These are phyloP conservation scores for Lactarius indigo DNA, from an alignment of 768 basidiomycete species.

Conservation along the genomic window DNA sequence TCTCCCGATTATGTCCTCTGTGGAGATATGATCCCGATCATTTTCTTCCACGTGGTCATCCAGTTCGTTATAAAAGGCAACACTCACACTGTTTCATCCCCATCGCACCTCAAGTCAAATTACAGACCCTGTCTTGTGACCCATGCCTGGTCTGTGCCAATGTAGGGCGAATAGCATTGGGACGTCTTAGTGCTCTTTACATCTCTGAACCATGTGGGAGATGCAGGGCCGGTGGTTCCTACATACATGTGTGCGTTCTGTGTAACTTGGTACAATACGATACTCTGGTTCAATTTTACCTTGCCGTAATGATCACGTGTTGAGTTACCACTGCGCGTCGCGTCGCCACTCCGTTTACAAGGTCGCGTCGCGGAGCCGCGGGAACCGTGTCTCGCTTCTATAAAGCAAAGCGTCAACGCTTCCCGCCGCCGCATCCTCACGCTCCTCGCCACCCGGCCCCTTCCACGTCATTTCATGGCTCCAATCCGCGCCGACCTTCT, in stretches of 20 bases:
- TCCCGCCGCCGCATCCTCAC: not conserved
- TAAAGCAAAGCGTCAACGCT: constrained; percentile 6
- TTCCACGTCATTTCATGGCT: constrained; percentile 9
- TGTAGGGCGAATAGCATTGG: constrained; percentile 25
- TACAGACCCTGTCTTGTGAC: constrained; percentile 18
- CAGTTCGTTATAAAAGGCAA: not conserved
- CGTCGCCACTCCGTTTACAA: constrained; percentile 16
- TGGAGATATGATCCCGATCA: not conserved
- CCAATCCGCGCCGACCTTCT: constrained; percentile 6
- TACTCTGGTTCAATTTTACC: no score
- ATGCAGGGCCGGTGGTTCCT: constrained; percentile 26
- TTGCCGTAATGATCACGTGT: not conserved
- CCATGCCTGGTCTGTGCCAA: constrained; percentile 26
- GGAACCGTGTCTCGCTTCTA: not conserved
- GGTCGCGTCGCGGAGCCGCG: constrained; percentile 13
- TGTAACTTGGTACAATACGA: no score
- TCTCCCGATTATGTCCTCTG: not conserved
- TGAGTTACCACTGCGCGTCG: not conserved
- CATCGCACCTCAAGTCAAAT: constrained; percentile 29
- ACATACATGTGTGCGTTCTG: constrained; percentile 1
- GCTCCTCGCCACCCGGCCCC: constrained; percentile 1
- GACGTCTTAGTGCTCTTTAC: constrained; percentile 24
- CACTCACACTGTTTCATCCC: not conserved
- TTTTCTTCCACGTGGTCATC: not conserved
- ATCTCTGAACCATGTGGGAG: constrained; percentile 4